Evolutionary conservation across 2,329 filamentous ascomycete species (phyloP), one percentile per base, ranked within the genome.

Genomic region (Parastagonospora nodorum): DNA sequence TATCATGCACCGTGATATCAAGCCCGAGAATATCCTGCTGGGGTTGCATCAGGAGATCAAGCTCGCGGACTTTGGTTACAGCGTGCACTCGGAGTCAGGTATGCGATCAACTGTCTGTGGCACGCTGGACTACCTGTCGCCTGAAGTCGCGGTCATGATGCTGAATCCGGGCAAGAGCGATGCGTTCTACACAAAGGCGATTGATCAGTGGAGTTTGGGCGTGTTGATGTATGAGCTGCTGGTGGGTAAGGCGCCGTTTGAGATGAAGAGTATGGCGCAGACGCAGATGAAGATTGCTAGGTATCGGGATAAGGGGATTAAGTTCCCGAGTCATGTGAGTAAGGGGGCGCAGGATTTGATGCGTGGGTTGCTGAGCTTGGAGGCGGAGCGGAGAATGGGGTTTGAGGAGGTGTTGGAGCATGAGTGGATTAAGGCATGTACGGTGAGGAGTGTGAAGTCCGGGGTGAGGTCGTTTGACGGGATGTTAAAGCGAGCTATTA

Each of bases 11-110:
- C 84, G 92, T 48, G 92, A 96, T 65, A 95, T 96, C 77, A 96
- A 96, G 78, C 92, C 11, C 2, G 92, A 96, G 76, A 96, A 96
- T 65, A 96, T 96, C 57, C 82, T 96, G n/a, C 87, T 96, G 24
- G 92, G 92, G 4, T 90, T 96, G 50, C 92, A 97, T 69, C 91
- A 90, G 55, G 92, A 97, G 80, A 91, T 97, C 78, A 97, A 97
- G 77, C 91, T 97, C 67, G 94, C 90, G 6, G 93, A 97, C 75
- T 97, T 97, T 68, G 92, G 92, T 48, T 97, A 92, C 91, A 94
- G 89, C 74, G 92, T 97, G 5, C 93, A 97, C 75, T 92, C 92
- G 4, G 91, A 91, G 15, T 96, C 93, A 74, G 93, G 91, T 75
- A 81, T 92, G 57, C 82, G 92, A 55, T 88, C 91, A 64, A 97